Evolutionary conservation across 2,329 filamentous ascomycete genomes (phyloP), one percentile per base, ranked within the genome.

Genomic region (Cladosporium sp.): DNA sequence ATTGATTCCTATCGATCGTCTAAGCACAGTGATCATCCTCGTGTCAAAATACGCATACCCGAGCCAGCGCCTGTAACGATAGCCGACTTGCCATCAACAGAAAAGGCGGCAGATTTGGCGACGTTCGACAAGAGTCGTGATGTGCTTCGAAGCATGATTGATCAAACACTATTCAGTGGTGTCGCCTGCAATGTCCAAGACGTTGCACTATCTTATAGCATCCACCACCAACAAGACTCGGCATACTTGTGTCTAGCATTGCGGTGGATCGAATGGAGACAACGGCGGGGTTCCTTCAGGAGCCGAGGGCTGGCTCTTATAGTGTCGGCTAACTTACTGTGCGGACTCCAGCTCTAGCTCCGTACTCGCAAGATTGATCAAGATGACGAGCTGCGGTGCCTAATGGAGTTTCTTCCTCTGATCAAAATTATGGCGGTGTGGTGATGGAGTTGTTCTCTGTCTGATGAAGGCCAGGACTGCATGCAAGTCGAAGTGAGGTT

Each of bases 61-160:
- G 73, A 75, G 12, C 77, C 76, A 37, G 76, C 77, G 24, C 75
- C 76, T 7, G 76, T 78, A 15, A 79, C 71, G 42, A 79, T 70
- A 35, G 75, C 72, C 55, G 72, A 64, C 65, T 70, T 73, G 58
- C 66, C 68, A 61, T 70, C 71, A 58, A 74, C 67, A 54, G 71
- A 70, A 65, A 76, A 75, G 10, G 55, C 32, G n/a, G 19, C 5
- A 6, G 36, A 32, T 13, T 40, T 20, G 12, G 45, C 35, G 22
- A 20, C 9, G 3, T 47, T 25, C 39, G 40, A 37, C 34, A 56
- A 37, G 40, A 10, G 12, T 12, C 17, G 19, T 37, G 17, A 39
- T 9, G 32, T 49, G 10, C 9, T 32, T 32, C 28, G 28, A 17
- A 28, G 17, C 4, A 19, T 47, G 12, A n/a, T 35, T 34, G 40